These are phyloP conservation scores for Taxillus chinensis DNA, from an alignment of 164 flowering plant genomes.

Conservation along the genomic window DNA sequence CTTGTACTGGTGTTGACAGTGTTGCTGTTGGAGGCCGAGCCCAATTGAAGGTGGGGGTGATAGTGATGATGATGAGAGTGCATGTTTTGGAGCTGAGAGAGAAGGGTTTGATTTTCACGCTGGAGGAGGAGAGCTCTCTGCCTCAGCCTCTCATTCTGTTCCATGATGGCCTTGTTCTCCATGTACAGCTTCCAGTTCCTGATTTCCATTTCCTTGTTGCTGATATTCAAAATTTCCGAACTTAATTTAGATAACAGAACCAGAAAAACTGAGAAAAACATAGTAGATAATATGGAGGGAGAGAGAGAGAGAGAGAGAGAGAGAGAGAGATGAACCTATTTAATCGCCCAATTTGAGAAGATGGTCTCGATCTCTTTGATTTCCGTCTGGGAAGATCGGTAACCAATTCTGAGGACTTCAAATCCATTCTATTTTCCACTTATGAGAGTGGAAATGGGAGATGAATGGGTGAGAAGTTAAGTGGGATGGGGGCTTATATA, in stretches of 20 bases:
- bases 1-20: too few relatives aligned
- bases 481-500: too few relatives aligned
- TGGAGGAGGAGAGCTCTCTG: constrained; percentile 35
- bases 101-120: constrained; percentile 38
- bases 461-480: too few relatives aligned
- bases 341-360: constrained; percentile 17
- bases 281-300: too few relatives aligned
- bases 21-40: too few relatives aligned
- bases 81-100: constrained; percentile 22
- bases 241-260: neutral
- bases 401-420: constrained; percentile 5
- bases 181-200: constrained; percentile 49
- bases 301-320: too few relatives aligned
- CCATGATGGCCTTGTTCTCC: constrained; percentile 46
- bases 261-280: neutral
- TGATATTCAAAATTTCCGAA: constrained; percentile 3
- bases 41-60: too few relatives aligned
- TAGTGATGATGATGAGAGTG: too few relatives aligned
- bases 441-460: too few relatives aligned
- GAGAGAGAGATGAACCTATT: constrained; percentile 15
- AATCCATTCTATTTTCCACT: constrained; percentile 11
- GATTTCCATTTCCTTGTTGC: constrained; percentile 27
- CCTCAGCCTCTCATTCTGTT: constrained; percentile 43
- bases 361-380: constrained; percentile 9
- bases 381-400: neutral